Conservation (phyloP, 169 alveolate species). For the Plasmodium ovale region DNA sequence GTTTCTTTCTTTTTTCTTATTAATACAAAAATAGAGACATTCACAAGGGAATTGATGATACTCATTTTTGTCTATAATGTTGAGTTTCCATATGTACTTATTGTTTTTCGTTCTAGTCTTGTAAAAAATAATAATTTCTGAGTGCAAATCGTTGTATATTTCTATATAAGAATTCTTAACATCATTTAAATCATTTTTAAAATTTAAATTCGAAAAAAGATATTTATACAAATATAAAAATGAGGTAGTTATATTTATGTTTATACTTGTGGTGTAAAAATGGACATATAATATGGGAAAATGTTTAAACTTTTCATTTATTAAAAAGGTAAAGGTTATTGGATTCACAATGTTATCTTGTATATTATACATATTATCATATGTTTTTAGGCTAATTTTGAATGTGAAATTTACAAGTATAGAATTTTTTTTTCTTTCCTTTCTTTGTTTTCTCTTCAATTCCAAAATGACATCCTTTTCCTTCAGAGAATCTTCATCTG, state of each 20-base stretch:
- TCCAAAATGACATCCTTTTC: not conserved
- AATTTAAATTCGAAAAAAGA: constrained; percentile 29
- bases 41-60: constrained; percentile 65
- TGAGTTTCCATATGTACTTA: constrained; percentile 58
- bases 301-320: constrained; percentile 51
- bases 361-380: constrained; percentile 73
- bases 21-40: constrained; percentile 65
- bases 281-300: constrained; percentile 40
- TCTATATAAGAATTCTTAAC: constrained; percentile 67
- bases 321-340: constrained; percentile 23
- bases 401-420: constrained; percentile 35
- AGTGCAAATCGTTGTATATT: constrained; percentile 60
- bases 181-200: constrained; percentile 45
- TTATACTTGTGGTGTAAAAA: constrained; percentile 46
- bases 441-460: not conserved
- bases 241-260: constrained; percentile 56
- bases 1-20: constrained; percentile 49
- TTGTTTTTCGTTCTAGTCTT: constrained; percentile 67
- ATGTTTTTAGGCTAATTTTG: constrained; percentile 45
- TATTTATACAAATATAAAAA: constrained; percentile 57
- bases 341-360: constrained; percentile 66
- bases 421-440: constrained; percentile 3
- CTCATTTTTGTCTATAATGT: constrained; percentile 58
- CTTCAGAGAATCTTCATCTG: constrained; percentile 16
- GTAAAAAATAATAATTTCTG: constrained; percentile 69